Conservation (phyloP, 108 stramenopile species). For the Epithemia pelagica region DNA sequence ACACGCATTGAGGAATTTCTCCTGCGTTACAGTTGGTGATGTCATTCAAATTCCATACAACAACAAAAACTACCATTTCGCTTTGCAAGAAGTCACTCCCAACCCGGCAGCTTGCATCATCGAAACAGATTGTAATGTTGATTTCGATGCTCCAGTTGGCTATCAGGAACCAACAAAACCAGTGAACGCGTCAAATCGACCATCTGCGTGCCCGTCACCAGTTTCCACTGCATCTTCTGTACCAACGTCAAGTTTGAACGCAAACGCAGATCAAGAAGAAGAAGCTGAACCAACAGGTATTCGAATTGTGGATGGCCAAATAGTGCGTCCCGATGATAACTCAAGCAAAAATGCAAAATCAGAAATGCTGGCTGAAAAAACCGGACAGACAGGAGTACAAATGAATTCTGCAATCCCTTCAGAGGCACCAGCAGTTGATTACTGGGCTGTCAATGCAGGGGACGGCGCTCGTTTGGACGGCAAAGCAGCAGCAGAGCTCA, state of each 20-base stretch:
- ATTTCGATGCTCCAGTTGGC: slow-evolving; percentile 93
- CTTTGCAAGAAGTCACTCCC: slow-evolving; percentile 89
- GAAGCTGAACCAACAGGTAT: slow-evolving; percentile 26
- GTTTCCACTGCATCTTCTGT: slow-evolving; percentile 32
- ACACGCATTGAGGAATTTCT: slow-evolving; percentile 90
- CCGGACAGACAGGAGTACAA: slow-evolving; percentile 83
- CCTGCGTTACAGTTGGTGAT: slow-evolving; percentile 97
- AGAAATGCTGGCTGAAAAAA: slow-evolving; percentile 52
- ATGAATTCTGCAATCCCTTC: slow-evolving; percentile 74
- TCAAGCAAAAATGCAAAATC: slow-evolving; percentile 10
- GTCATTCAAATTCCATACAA: slow-evolving; percentile 96
- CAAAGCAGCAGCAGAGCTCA: slow-evolving; percentile 54
- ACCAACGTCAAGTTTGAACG: slow-evolving; percentile 13
- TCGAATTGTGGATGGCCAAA: slow-evolving; percentile 76
- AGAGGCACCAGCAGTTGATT: slow-evolving; percentile 63
- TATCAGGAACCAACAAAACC: slow-evolving; percentile 72
- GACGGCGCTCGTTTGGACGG: slow-evolving; percentile 80
- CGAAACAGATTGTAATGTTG: slow-evolving; percentile 93
- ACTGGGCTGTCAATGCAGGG: slow-evolving; percentile 76
- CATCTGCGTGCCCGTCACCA: slow-evolving; percentile 62
- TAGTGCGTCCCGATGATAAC: slow-evolving; percentile 56
- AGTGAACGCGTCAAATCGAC: slow-evolving; percentile 4
- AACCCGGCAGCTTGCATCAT: slow-evolving; percentile 91
- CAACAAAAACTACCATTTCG: slow-evolving; percentile 92
- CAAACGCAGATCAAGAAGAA: slow-evolving; percentile 22